Conservation (phyloP, 139 green algal species). For the Chlorella ohadii region DNA sequence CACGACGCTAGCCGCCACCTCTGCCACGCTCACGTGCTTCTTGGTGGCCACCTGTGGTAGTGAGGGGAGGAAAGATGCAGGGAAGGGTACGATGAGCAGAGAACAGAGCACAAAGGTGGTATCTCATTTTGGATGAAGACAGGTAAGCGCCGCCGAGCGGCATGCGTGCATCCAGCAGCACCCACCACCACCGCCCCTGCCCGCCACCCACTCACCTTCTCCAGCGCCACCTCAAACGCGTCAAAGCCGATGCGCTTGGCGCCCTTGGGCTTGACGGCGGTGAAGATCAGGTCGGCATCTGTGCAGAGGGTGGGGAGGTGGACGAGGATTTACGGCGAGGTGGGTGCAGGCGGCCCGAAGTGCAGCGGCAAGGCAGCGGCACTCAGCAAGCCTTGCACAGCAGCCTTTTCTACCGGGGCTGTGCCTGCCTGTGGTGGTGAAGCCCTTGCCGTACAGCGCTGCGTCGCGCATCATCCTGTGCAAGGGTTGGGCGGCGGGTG, state of each 20-base stretch:
- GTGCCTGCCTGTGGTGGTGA: neutral
- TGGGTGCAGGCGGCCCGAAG: too few species aligned
- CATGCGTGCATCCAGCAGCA: too few species aligned
- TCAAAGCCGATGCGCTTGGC: constrained; percentile 28
- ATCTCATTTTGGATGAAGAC: too few species aligned
- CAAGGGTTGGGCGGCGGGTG: neutral
- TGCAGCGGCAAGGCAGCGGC: too few species aligned
- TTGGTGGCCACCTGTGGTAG: constrained; percentile 6
- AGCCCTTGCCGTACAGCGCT: neutral
- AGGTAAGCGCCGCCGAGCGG: too few species aligned
- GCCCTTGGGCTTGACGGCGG: constrained; percentile 11
- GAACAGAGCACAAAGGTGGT: neutral
- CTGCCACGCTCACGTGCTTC: neutral
- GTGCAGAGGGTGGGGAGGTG: neutral
- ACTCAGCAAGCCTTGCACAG: too few species aligned
- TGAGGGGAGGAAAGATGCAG: neutral
- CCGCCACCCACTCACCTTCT: neutral
- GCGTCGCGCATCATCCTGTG: constrained; percentile 10
- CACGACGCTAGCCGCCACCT: constrained; percentile 5
- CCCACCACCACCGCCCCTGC: too few species aligned
- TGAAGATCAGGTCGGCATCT: constrained; percentile 25
- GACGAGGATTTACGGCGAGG: too few species aligned
- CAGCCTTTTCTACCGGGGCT: too few species aligned
- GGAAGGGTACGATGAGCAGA: neutral
- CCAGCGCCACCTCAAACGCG: constrained; percentile 18